Percentiles rank a stretch among this genome's conserved stretches.
These are phyloP conservation scores for Kodamaea plutei DNA, from an alignment of 1,139 yeast species.

Conservation along the genomic window DNA sequence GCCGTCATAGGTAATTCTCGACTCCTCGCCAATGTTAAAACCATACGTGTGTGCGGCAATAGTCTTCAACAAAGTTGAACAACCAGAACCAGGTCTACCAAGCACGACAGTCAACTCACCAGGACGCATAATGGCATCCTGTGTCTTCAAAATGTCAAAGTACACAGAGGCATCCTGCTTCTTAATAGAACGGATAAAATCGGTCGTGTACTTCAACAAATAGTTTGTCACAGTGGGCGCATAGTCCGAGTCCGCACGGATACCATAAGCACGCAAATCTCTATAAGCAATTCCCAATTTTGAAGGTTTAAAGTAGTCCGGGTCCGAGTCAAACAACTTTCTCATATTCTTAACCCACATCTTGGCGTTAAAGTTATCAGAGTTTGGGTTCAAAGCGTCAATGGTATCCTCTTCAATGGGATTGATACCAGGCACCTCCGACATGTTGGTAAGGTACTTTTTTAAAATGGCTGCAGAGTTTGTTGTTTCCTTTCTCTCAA, in stretches of 20 bases:
- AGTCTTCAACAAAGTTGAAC: conserved; percentile 72
- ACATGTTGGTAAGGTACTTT: conserved; percentile 44
- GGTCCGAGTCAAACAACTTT: conserved; percentile 51
- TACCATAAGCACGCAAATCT: conserved; percentile 67
- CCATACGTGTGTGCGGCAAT: conserved; percentile 72
- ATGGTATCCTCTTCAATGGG: conserved; percentile 23
- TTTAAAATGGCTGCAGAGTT: conserved; percentile 17
- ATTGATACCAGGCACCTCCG: conserved; percentile 48
- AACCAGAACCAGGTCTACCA: conserved; percentile 85
- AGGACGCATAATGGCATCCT: conserved; percentile 65
- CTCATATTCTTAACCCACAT: conserved; percentile 74
- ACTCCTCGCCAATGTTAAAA: conserved; percentile 51
- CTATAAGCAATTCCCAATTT: conserved; percentile 67
- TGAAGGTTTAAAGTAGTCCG: conserved; percentile 61
- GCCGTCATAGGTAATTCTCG: conserved; percentile 33
- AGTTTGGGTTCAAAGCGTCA: conserved; percentile 28
- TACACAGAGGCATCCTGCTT: conserved; percentile 20
- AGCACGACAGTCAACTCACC: conserved; percentile 75
- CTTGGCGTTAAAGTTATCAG: conserved; percentile 55
- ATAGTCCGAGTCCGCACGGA: conserved; percentile 74
- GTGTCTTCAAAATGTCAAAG: conserved; percentile 58
- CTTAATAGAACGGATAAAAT: conserved; percentile 16
- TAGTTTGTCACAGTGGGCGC: conserved; percentile 67
- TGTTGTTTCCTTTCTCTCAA: conserved; percentile 4
- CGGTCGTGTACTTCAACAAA: conserved; percentile 19